These are phyloP conservation scores for Cordyceps farinosa DNA, from an alignment of 2,329 filamentous ascomycete species.

Conservation along the genomic window DNA sequence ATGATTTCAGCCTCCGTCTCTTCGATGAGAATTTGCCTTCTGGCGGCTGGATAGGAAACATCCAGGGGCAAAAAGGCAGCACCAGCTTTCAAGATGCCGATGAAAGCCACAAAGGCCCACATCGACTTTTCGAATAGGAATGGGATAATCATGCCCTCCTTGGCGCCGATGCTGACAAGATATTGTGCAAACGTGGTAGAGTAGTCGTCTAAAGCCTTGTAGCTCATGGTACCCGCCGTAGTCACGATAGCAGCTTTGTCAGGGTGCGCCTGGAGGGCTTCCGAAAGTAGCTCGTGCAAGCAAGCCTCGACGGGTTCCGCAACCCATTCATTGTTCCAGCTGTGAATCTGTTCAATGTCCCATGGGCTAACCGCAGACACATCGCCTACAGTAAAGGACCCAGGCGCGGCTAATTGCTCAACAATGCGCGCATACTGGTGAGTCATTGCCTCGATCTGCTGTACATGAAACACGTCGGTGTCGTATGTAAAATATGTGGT, in stretches of 20 bases:
- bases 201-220: conserved; percentile 31
- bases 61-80: conserved; percentile 28
- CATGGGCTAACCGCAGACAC: not conserved
- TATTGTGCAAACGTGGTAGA: conserved; percentile 19
- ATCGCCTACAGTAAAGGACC: not conserved
- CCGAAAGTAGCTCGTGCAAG: conserved; percentile 40
- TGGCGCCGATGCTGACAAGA: conserved; percentile 24
- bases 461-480: not conserved
- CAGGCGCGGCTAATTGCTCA: not conserved
- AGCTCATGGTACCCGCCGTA: conserved; percentile 42
- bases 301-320: conserved; percentile 24
- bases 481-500: conserved; percentile 3
- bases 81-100: conserved; percentile 26
- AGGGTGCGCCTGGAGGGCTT: conserved; percentile 32
- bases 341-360: not conserved
- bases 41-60: conserved; percentile 19
- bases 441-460: not conserved
- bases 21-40: conserved; percentile 19
- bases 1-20: conserved; percentile 21
- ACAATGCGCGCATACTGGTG: conserved; percentile 1
- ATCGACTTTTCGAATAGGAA: conserved; percentile 26
- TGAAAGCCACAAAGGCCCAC: conserved; percentile 24
- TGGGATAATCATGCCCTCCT: conserved; percentile 24
- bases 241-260: conserved; percentile 36
- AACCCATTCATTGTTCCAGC: conserved; percentile 16